These are phyloP conservation scores for Cetradonia linearis DNA, from an alignment of 495 filamentous ascomycete species.

Conservation along the genomic window DNA sequence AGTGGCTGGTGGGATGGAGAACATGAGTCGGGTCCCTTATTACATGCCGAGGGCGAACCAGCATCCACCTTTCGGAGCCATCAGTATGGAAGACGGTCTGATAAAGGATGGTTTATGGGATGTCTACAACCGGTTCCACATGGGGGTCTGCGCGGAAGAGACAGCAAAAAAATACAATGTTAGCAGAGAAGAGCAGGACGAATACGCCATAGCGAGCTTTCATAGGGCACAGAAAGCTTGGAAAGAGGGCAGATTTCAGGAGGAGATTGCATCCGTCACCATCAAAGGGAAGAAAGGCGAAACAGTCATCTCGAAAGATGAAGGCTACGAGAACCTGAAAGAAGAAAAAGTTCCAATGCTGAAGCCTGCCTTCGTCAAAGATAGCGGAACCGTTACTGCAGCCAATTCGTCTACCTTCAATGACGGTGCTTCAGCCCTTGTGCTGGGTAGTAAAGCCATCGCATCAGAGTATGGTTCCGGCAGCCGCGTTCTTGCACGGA, in stretches of 20 bases:
- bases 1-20: conserved; percentile 93
- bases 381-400: conserved; percentile 86
- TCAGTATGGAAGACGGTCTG: conserved; percentile 80
- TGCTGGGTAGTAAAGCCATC: conserved; percentile 65
- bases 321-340: conserved; percentile 78
- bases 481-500: conserved; percentile 70
- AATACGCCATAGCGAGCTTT: conserved; percentile 81
- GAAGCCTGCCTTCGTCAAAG: conserved; percentile 81
- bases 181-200: conserved; percentile 74
- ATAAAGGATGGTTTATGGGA: conserved; percentile 95
- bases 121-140: conserved; percentile 92
- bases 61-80: conserved; percentile 72
- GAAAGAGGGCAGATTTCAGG: conserved; percentile 64
- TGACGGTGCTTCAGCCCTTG: conserved; percentile 87
- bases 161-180: conserved; percentile 81
- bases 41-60: conserved; percentile 70
- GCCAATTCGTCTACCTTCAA: conserved; percentile 89
- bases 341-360: conserved; percentile 73
- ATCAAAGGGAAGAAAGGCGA: conserved; percentile 78
- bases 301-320: conserved; percentile 65
- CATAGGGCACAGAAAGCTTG: conserved; percentile 84
- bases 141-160: conserved; percentile 96
- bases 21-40: conserved; percentile 89
- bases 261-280: conserved; percentile 80
- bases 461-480: conserved; percentile 62